Base-by-base conservation (phyloP, 2,329 filamentous ascomycete species). In the Elsinoe ampelina region DNA sequence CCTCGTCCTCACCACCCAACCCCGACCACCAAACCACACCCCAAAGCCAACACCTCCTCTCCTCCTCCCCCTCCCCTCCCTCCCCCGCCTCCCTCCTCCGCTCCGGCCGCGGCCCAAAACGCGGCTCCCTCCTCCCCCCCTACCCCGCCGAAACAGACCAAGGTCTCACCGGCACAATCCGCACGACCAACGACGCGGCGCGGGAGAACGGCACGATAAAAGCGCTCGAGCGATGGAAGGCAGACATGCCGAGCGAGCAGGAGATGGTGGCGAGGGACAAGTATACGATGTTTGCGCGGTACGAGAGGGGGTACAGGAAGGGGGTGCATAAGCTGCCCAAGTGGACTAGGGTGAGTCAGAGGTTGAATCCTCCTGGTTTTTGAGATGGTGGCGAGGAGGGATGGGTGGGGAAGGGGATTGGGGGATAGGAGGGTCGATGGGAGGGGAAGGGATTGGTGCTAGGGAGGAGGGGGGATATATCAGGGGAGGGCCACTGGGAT, bases 231-330 rank as follows among this genome's bases (percentile, higher is more conserved):
- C 77, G 85, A 68, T 98, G 93, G 93, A 95, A 93, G 78, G 79
- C 80, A 36, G 89, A 95, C 73, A 98, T 98, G 93, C 93, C 93
- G 19, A 87, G 83, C 22, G 93, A 98, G 79, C 80, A 83, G 67
- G 90, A 97, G 78, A 98, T 98, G 93, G 71, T 95, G 71, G 86
- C 93, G 47, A 86, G 83, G 73, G 93, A 98, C 76, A 98, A 98
- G 76, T 98, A 98, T 76, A 95, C 89, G 26, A 86, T 98, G 67
- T 98, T 97, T 73, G 92, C 95, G 73, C 85, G 91, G 65, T 96
- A 97, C 74, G 90, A 87, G 71, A 95, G 91, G 83, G 85, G 82
- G 66, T 98, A 97, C 72, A 80, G 93, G 70, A 98, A 98, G 82
- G 89, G 90, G 57, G 91, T 98, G 71, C 92, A 97, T 75, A 97